Evolutionary conservation across 2,329 filamentous ascomycete species (phyloP).

Genomic region (Hypoxylon sp.): DNA sequence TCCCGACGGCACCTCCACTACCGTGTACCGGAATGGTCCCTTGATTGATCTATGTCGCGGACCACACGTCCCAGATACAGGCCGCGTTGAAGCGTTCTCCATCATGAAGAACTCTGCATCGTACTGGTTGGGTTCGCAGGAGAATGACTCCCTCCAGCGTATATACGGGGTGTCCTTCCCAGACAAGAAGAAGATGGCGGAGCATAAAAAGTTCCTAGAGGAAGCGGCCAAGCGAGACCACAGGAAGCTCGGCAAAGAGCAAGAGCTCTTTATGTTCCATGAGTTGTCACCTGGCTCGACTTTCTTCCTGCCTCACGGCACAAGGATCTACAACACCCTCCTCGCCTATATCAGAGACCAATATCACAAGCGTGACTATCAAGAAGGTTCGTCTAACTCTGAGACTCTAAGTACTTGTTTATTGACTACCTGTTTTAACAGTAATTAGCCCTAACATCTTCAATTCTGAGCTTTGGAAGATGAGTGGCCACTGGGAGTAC

Average conservation of each 20-base stretch:
- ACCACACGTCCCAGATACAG: constrained; percentile 93
- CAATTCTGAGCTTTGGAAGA: constrained; percentile 93
- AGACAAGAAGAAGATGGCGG: constrained; percentile 93
- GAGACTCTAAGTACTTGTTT: not conserved
- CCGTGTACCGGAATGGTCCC: constrained; percentile 93
- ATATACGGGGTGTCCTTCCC: constrained; percentile 97
- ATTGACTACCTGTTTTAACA: not conserved
- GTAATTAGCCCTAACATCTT: constrained; percentile 98
- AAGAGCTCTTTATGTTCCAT: constrained; percentile 98
- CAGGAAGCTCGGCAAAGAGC: constrained; percentile 91
- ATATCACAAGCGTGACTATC: constrained; percentile 93
- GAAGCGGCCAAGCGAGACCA: constrained; percentile 99
- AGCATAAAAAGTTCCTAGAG: constrained; percentile 94
- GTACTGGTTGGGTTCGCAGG: constrained; percentile 94
- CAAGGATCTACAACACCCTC: constrained; percentile 92
- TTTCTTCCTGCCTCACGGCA: constrained; percentile 93
- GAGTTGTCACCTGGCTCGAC: constrained; percentile 92
- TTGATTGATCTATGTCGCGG: constrained; percentile 96
- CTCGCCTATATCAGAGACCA: constrained; percentile 84
- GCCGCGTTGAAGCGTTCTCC: constrained; percentile 93
- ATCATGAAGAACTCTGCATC: constrained; percentile 83
- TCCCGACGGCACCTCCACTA: constrained; percentile 87
- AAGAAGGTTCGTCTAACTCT: constrained; percentile 66
- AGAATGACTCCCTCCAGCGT: constrained; percentile 94
- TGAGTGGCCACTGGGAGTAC: constrained; percentile 90